phyloP scores from a whole-genome alignment of 2,329 filamentous ascomycete genomes.

The Bipolaris zeicola region DNA sequence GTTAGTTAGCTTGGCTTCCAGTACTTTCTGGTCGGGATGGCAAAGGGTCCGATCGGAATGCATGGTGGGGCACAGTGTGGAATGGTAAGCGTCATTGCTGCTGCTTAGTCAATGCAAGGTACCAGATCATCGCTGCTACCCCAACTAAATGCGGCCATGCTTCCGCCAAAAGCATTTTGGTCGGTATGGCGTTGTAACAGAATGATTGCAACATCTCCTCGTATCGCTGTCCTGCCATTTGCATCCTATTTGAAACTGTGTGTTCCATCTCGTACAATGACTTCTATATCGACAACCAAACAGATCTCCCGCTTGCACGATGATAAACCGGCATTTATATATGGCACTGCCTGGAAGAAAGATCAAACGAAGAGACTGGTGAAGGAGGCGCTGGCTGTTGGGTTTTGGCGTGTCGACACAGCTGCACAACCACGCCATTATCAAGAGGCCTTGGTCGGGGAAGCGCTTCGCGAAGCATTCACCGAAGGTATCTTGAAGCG shows the following conservation, averaged over 20 bases:
- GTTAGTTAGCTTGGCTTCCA: conserved; percentile 6
- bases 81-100: conserved; percentile 5
- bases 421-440: conserved; percentile 81
- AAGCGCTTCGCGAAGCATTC: conserved; percentile 68
- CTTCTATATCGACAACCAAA: conserved; percentile 17
- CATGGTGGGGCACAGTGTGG: conserved; percentile 16
- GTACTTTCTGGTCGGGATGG: conserved; percentile 20
- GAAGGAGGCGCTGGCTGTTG: conserved; percentile 67
- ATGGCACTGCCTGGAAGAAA: conserved; percentile 88
- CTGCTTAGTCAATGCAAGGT: conserved; percentile 15
- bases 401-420: conserved; percentile 77
- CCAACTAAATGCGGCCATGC: not conserved
- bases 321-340: conserved; percentile 58
- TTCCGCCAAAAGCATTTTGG: not conserved
- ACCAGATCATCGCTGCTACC: not conserved
- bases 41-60: conserved; percentile 20
- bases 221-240: not conserved
- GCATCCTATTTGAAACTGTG: not conserved
- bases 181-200: not conserved
- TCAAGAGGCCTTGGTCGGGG: conserved; percentile 71
- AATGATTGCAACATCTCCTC: not conserved
- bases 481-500: conserved; percentile 63
- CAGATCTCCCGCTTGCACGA: conserved; percentile 22
- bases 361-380: conserved; percentile 70
- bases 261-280: conserved; percentile 25